Evolutionary conservation across 805 yeast species (phyloP).

Genomic region (Metschnikowia corniflorae): DNA sequence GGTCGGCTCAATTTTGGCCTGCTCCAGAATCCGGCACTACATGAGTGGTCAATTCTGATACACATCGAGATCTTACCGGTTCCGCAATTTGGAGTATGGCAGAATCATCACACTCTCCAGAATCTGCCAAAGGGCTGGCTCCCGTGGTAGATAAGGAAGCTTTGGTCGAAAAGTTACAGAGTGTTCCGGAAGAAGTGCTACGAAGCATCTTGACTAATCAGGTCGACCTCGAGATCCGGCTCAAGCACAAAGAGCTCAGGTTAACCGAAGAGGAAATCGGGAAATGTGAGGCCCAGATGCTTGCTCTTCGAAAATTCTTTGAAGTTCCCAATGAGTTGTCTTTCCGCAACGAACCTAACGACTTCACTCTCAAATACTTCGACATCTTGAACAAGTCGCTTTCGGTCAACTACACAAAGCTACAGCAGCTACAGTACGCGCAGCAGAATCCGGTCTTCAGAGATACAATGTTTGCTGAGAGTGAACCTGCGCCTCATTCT

Average conservation of each 20-base stretch:
- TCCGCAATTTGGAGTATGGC: no score
- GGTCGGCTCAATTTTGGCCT: background rate
- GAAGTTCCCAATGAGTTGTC: conserved; percentile 39
- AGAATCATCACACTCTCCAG: no score
- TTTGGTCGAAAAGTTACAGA: conserved; percentile 16
- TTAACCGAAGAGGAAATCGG: conserved; percentile 51
- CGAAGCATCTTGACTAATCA: conserved; percentile 38
- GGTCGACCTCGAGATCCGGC: conserved; percentile 55
- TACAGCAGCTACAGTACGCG: conserved; percentile 17
- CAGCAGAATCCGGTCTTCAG: conserved; percentile 14
- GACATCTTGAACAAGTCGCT: conserved; percentile 34
- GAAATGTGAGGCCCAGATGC: conserved; percentile 56
- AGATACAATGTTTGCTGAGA: conserved; percentile 12
- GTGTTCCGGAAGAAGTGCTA: conserved; percentile 19
- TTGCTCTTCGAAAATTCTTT: conserved; percentile 45
- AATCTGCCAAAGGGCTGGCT: conserved; percentile 7
- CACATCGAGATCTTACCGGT: no score
- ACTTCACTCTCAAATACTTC: conserved; percentile 42
- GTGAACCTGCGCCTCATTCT: conserved; percentile 21
- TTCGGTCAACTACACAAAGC: conserved; percentile 29
- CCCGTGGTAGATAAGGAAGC: conserved; percentile 13
- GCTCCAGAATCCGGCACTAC: no score
- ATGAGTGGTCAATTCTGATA: no score
- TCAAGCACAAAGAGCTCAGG: conserved; percentile 55
- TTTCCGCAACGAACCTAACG: conserved; percentile 42